A percentile compares a stretch with the other conserved stretches of the same genome.
These are phyloP conservation scores for Coleophoma eucalyptorum DNA, from an alignment of 2,329 filamentous ascomycete genomes.

Conservation along the genomic window DNA sequence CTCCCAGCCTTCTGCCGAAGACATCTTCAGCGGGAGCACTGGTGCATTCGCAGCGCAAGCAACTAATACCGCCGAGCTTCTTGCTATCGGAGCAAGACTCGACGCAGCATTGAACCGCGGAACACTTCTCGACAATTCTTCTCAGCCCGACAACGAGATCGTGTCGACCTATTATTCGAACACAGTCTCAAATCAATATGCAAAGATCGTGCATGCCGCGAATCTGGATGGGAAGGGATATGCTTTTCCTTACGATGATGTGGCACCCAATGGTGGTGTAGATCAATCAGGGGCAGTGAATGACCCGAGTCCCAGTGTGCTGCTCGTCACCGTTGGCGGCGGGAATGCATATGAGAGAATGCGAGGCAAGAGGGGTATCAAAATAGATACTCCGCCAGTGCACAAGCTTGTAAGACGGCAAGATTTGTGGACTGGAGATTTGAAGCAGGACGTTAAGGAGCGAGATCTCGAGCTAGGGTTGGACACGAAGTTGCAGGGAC, in stretches of 20 bases:
- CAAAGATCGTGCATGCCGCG: constrained; percentile 58
- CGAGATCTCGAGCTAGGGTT: too few relatives aligned
- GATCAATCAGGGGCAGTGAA: constrained; percentile 63
- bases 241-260: constrained; percentile 71
- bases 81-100: constrained; percentile 68
- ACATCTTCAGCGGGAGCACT: constrained; percentile 65
- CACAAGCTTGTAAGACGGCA: too few relatives aligned
- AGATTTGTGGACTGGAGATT: too few relatives aligned
- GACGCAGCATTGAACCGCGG: constrained; percentile 73
- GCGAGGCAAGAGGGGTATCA: constrained; percentile 3
- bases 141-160: constrained; percentile 48
- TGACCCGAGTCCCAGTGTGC: constrained; percentile 30
- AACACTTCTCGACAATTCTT: constrained; percentile 53
- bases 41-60: constrained; percentile 48
- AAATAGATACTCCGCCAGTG: neutral
- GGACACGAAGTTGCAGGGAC: too few relatives aligned
- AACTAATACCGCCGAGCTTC: constrained; percentile 31
- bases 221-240: constrained; percentile 60
- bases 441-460: too few relatives aligned
- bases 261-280: constrained; percentile 45
- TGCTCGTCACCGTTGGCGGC: constrained; percentile 17
- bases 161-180: constrained; percentile 48
- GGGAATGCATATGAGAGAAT: constrained; percentile 10
- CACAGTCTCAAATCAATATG: constrained; percentile 61
- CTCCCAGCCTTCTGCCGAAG: constrained; percentile 49